A percentile compares a stretch with the other conserved stretches of the same genome.
Conservation (phyloP, 495 filamentous ascomycete species). For the Haplographium delicatum region DNA sequence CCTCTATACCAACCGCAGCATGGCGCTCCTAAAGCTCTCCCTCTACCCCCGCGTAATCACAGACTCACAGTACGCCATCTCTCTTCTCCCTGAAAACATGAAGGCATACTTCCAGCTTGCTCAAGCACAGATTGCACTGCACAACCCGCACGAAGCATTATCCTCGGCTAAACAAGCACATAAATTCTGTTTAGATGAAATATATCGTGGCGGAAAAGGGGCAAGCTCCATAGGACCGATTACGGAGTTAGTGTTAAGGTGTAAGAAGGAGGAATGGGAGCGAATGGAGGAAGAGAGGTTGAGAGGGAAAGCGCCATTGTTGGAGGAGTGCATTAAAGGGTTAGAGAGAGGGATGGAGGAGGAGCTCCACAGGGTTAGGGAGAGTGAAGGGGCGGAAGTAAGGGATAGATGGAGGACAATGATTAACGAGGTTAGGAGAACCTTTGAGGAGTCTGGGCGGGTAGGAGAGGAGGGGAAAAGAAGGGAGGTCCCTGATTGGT, state of each 20-base stretch:
- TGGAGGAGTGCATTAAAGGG: slow-evolving; percentile 41
- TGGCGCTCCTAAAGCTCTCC: slow-evolving; percentile 67
- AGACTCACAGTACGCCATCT: slow-evolving; percentile 71
- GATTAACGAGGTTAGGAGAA: slow-evolving; percentile 48
- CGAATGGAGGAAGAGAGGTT: slow-evolving; percentile 42
- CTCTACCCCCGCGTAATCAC: slow-evolving; percentile 70
- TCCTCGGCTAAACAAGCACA: slow-evolving; percentile 69
- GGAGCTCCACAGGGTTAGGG: slow-evolving; percentile 42
- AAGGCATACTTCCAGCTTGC: slow-evolving; percentile 85
- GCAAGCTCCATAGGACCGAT: slow-evolving; percentile 59
- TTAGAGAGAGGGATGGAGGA: slow-evolving; percentile 44
- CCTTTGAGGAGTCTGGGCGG: slow-evolving; percentile 56
- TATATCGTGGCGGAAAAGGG: slow-evolving; percentile 29
- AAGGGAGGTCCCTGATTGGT: slow-evolving; percentile 69
- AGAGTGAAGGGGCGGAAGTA: slow-evolving; percentile 24
- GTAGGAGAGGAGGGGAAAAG: slow-evolving; percentile 40
- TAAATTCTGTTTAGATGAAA: slow-evolving; percentile 52
- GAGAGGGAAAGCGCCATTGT: slow-evolving; percentile 30
- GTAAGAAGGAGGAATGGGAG: slow-evolving; percentile 75
- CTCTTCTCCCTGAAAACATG: slow-evolving; percentile 54
- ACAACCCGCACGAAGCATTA: slow-evolving; percentile 71
- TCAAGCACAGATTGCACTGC: slow-evolving; percentile 71
- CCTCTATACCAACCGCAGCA: slow-evolving; percentile 84
- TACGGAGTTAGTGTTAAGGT: slow-evolving; percentile 62
- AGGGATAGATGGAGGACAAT: slow-evolving; percentile 54